Evolutionary conservation across 108 stramenopile genomes (phyloP).

Genomic region (Cyclotella kingstonii): DNA sequence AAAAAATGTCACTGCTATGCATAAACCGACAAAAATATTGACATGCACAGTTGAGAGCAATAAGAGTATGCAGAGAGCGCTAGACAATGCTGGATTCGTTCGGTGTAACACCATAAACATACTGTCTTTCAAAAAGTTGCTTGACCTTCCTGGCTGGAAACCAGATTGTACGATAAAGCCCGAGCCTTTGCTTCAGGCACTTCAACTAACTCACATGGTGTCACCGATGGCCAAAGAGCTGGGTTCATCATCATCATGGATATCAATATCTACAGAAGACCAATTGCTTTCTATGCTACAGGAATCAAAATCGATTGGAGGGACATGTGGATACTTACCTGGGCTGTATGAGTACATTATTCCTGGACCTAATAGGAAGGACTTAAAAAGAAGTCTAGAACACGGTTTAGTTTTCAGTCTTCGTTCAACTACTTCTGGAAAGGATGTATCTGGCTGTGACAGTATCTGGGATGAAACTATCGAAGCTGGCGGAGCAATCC

Average conservation of each 20-base stretch:
- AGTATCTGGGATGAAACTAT: not conserved
- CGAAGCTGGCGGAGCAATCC: conserved; percentile 18
- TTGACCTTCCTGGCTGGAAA: conserved; percentile 34
- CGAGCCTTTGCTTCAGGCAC: conserved; percentile 22
- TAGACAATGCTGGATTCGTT: conserved; percentile 33
- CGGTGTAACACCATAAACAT: conserved; percentile 19
- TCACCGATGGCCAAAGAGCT: conserved; percentile 16
- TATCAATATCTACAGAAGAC: conserved; percentile 17
- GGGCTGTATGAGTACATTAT: conserved; percentile 45
- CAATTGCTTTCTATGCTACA: conserved; percentile 16
- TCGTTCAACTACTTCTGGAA: not conserved
- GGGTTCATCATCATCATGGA: conserved; percentile 23
- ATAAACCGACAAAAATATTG: conserved; percentile 16
- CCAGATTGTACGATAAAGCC: not conserved
- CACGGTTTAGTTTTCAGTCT: conserved; percentile 33
- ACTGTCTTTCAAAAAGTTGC: conserved; percentile 16
- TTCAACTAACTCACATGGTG: conserved; percentile 26
- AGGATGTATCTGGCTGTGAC: conserved; percentile 13
- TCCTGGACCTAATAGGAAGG: conserved; percentile 26
- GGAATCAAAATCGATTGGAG: conserved; percentile 6
- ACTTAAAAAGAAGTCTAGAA: conserved; percentile 31
- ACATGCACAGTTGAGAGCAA: conserved; percentile 48
- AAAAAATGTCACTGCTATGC: not conserved
- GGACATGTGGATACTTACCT: conserved; percentile 35
- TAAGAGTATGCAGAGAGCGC: conserved; percentile 28